Percentiles rank a stretch among this genome's conserved stretches.
Evolutionary conservation across 164 flowering plant genomes (phyloP).

Genomic region (Cinnamomum micranthum): DNA sequence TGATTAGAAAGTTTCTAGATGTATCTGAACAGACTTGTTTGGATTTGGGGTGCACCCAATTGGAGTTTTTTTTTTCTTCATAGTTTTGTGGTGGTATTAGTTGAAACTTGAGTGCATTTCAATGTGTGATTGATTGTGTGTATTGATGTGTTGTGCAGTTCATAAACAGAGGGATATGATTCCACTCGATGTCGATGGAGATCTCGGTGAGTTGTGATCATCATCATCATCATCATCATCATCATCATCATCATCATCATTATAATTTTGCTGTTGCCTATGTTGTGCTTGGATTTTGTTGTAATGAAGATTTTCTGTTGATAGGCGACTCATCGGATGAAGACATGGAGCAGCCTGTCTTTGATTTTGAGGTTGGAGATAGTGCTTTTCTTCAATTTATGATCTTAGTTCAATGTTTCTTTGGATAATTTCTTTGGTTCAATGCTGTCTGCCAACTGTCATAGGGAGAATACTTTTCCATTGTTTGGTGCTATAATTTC

Average conservation of each 20-base stretch:
- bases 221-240: background rate
- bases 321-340: conserved; percentile 50
- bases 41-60: background rate
- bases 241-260: no score
- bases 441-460: background rate
- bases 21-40: background rate
- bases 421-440: background rate
- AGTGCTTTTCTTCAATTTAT: background rate
- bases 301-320: background rate
- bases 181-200: conserved; percentile 57
- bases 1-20: no score
- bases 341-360: conserved; percentile 64
- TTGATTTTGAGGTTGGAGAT: conserved; percentile 55
- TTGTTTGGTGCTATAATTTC: no score
- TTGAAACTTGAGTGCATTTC: background rate
- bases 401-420: background rate
- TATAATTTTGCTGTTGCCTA: background rate
- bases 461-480: no score
- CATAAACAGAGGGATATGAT: conserved; percentile 80
- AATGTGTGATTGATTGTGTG: background rate
- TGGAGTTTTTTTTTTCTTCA: background rate
- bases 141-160: conserved; percentile 40
- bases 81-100: background rate
- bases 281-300: background rate
- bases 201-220: conserved; percentile 19